Conservation (phyloP, 1,284 basidiomycete species). For the Ganoderma sp. region DNA sequence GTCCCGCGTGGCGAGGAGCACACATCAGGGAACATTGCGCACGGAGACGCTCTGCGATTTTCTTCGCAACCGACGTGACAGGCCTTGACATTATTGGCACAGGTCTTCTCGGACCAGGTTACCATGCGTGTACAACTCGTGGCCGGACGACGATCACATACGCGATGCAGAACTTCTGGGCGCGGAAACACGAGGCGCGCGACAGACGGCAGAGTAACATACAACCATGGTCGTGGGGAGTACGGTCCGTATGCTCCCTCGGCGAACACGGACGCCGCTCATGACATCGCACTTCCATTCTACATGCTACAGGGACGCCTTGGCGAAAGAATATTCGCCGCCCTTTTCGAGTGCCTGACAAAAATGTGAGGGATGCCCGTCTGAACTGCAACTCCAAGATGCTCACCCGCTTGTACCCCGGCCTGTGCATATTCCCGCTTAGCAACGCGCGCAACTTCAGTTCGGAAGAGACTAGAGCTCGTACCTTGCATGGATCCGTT, state of each 20-base stretch:
- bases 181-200: not conserved
- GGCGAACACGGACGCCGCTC: slow-evolving; percentile 2
- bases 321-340: slow-evolving; percentile 43
- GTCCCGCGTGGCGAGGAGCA: slow-evolving; percentile 1
- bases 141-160: slow-evolving; percentile 7
- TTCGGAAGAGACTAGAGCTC: slow-evolving; percentile 6
- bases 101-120: slow-evolving; percentile 7
- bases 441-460: slow-evolving; percentile 10
- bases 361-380: not conserved
- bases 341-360: slow-evolving; percentile 44
- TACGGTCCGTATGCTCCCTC: not conserved
- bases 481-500: slow-evolving; percentile 41
- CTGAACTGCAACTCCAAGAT: not conserved
- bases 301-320: slow-evolving; percentile 14
- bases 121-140: slow-evolving; percentile 11
- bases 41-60: not conserved
- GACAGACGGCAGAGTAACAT: not conserved
- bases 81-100: slow-evolving; percentile 3
- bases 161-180: not conserved
- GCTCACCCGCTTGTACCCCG: slow-evolving; percentile 46
- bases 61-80: slow-evolving; percentile 5
- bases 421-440: slow-evolving; percentile 32
- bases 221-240: not conserved
- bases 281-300: slow-evolving; percentile 1
- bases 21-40: slow-evolving; percentile 5